Percentiles rank a stretch among this genome's conserved stretches.
These are phyloP conservation scores for Ascochyta koolunga DNA, from an alignment of 2,329 filamentous ascomycete species.

Conservation along the genomic window DNA sequence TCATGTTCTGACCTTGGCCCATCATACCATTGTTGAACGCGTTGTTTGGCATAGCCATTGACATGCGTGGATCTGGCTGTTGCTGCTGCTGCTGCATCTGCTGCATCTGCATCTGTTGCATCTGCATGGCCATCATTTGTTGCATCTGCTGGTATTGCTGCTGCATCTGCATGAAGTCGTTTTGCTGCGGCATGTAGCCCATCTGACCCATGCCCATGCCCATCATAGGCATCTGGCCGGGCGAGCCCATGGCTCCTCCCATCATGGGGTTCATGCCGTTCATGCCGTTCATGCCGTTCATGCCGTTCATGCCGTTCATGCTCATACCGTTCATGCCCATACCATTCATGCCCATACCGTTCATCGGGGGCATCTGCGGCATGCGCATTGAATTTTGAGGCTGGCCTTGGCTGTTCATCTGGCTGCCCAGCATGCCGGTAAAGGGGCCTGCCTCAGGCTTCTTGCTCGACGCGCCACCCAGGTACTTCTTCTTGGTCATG, in stretches of 20 bases:
- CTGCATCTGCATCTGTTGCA: slow-evolving; percentile 51
- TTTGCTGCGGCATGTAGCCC: slow-evolving; percentile 70
- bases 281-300: slow-evolving; percentile 22
- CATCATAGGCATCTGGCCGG: slow-evolving; percentile 37
- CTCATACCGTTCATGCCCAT: slow-evolving; percentile 22
- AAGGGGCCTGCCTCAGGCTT: slow-evolving; percentile 39
- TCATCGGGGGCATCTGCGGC: slow-evolving; percentile 29
- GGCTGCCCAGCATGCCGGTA: slow-evolving; percentile 42
- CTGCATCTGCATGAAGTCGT: slow-evolving; percentile 81
- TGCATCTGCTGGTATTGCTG: slow-evolving; percentile 73
- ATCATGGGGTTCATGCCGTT: slow-evolving; percentile 37
- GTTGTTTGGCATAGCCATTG: slow-evolving; percentile 30
- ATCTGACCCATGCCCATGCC: slow-evolving; percentile 39
- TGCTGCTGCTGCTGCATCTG: slow-evolving; percentile 40
- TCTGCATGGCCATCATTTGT: slow-evolving; percentile 42
- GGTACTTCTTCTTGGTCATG: slow-evolving; percentile 45
- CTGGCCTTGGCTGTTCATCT: slow-evolving; percentile 40
- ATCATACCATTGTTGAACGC: slow-evolving; percentile 29
- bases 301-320: slow-evolving; percentile 25
- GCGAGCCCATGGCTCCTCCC: slow-evolving; percentile 26
- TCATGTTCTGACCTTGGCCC: slow-evolving; percentile 21
- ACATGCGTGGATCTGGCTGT: slow-evolving; percentile 34
- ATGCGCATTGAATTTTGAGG: slow-evolving; percentile 31
- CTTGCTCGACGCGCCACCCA: slow-evolving; percentile 44
- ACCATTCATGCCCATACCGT: neutral